Base-by-base conservation (phyloP, 441 rosid species). In the Biscutella auriculata region DNA sequence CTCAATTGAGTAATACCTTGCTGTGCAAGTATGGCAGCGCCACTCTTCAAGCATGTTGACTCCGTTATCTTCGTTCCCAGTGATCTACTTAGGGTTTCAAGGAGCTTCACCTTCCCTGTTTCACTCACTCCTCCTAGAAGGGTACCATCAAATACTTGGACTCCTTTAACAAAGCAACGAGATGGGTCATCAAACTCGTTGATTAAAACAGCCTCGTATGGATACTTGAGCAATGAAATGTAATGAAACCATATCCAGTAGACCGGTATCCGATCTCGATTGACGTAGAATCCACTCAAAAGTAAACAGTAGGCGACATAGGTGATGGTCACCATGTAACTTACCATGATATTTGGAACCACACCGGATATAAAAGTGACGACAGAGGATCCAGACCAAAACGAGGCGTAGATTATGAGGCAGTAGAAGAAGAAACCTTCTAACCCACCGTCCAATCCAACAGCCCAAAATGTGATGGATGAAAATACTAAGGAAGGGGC, bases 191-290 rank as follows among this genome's bases (percentile, higher is more conserved):
- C 71, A 41, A 84, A 87, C 37, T 87, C 95, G 45, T 80, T 84
- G 14, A 67, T 81, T 44, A 87, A 17, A 1, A 82, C 88, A 1
- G 77, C 95, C 43, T 83, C 95, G 16, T 74, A 86, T 0, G 95
- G 95, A 66, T 83, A 86, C 57, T 86, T 86, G 1, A 84, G 73
- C 0, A 80, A 57, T 0, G 92, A 87, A 63, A 84, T 17, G 74
- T 84, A 84, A 43, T 87, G 92, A 65, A 82, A 84, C 92, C 92
- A 84, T 13, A 71, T 70, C 92, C 92, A 87, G 6, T 82, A 87
- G 2, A 53, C 4, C 0, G 85, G 88, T 57, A 87, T 82, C 9
- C 95, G 69, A 44, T 84, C 82, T 1, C 85, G 79, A 56, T 57
- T 84, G 37, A 84, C 77, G 60, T 84, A 87, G 76, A 87, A 87